These are phyloP conservation scores for Nannochloropsis oceanica DNA, from an alignment of 108 stramenopile genomes.

Conservation along the genomic window DNA sequence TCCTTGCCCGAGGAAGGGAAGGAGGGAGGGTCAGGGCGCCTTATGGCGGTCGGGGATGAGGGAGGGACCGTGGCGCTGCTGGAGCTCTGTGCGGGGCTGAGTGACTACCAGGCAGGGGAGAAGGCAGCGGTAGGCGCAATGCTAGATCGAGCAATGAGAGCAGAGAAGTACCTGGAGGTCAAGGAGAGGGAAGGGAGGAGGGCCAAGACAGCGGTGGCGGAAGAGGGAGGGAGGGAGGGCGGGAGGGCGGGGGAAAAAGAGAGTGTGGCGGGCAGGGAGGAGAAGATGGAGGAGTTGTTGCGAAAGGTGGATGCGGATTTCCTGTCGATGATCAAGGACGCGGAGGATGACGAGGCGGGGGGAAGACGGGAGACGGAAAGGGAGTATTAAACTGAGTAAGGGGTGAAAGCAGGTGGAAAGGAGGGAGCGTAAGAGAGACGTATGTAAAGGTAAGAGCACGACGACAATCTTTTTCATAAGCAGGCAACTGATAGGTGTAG, in stretches of 20 bases:
- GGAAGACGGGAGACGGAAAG: no score
- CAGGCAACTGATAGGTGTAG: no score
- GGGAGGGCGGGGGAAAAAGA: conserved; percentile 1
- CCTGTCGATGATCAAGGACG: conserved; percentile 43
- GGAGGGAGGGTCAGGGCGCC: conserved; percentile 38
- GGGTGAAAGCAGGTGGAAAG: no score
- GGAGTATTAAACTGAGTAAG: no score
- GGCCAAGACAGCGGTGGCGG: not conserved
- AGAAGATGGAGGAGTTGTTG: no score
- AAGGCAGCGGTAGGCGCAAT: conserved; percentile 52
- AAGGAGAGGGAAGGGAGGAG: conserved; percentile 40
- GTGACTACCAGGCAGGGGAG: conserved; percentile 47
- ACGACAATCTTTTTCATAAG: no score
- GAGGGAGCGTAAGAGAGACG: no score
- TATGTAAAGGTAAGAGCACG: no score
- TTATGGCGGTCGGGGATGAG: conserved; percentile 64
- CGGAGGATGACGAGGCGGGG: no score
- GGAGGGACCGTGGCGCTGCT: conserved; percentile 64
- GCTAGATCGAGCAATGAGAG: conserved; percentile 64
- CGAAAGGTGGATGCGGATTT: conserved; percentile 38
- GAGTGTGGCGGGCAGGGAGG: no score
- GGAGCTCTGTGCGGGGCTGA: conserved; percentile 51
- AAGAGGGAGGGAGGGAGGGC: conserved; percentile 30
- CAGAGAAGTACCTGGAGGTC: conserved; percentile 61
- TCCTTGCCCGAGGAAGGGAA: not conserved